phyloP scores from a whole-genome alignment of 306 rosid species.

The Quercus berberidifolia region DNA sequence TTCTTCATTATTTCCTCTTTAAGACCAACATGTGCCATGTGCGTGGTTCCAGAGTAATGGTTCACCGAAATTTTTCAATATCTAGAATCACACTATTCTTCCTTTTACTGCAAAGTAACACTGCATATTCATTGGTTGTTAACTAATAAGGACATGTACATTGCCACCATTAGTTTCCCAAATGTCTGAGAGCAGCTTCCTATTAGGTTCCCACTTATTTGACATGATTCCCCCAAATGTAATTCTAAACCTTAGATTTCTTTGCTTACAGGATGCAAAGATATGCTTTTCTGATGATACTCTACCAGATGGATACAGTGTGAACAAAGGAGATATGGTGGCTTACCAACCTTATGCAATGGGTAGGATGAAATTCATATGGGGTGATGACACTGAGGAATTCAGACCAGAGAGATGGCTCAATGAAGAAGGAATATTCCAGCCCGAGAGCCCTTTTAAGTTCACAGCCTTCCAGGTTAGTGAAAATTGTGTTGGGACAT shows the following conservation, averaged over 20 bases:
- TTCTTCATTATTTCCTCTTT: neutral
- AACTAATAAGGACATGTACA: neutral
- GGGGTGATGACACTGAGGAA: slow-evolving; percentile 82
- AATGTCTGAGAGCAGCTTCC: neutral
- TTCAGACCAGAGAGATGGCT: slow-evolving; percentile 80
- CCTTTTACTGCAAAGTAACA: neutral
- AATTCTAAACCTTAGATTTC: neutral
- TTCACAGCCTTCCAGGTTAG: slow-evolving; percentile 80
- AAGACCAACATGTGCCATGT: neutral
- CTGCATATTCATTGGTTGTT: neutral
- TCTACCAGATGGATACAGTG: slow-evolving; percentile 65
- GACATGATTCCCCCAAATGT: neutral
- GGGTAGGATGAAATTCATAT: slow-evolving; percentile 80
- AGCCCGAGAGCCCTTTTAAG: slow-evolving; percentile 64
- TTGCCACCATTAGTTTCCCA: neutral
- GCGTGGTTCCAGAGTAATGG: neutral
- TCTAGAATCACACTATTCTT: neutral
- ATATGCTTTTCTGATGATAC: slow-evolving; percentile 63
- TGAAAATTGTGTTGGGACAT: neutral
- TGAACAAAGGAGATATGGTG: slow-evolving; percentile 59
- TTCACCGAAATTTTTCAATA: neutral
- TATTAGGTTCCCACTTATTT: neutral
- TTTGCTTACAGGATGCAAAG: slow-evolving; percentile 60
- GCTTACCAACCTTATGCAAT: slow-evolving; percentile 77
- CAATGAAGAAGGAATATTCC: slow-evolving; percentile 50